phyloP scores from a whole-genome alignment of 768 basidiomycete genomes.

The Glaciozyma antarctica region DNA sequence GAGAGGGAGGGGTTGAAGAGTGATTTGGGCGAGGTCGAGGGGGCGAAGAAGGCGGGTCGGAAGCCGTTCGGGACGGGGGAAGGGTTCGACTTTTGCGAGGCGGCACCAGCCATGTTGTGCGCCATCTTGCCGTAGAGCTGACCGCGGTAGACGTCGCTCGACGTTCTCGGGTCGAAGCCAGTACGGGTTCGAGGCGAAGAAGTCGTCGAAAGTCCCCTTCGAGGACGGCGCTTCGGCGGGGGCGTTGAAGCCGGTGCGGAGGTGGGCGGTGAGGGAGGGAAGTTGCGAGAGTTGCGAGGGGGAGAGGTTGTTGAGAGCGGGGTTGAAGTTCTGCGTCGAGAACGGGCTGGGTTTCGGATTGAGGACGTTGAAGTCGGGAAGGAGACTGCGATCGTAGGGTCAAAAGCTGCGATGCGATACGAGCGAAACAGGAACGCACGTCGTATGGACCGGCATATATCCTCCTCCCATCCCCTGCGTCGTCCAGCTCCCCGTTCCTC shows the following conservation, averaged over 20 bases:
- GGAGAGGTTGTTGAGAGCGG: conserved; percentile 24
- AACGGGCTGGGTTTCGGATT: conserved; percentile 4
- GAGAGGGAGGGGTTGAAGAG: conserved; percentile 33
- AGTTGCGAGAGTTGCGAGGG: conserved; percentile 8
- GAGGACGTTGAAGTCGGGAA: conserved; percentile 25
- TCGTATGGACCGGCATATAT: conserved; percentile 28
- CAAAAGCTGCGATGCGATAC: background rate
- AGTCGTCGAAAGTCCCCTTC: conserved; percentile 23
- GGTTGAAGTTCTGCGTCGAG: conserved; percentile 26
- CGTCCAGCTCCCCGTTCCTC: conserved; percentile 11
- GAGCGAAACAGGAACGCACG: conserved; percentile 1
- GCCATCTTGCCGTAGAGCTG: conserved; percentile 35
- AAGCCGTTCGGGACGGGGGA: conserved; percentile 7
- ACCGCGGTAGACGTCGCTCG: conserved; percentile 29
- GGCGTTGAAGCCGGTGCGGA: background rate
- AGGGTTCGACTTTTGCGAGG: background rate
- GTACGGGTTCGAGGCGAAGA: conserved; percentile 35
- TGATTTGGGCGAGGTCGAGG: conserved; percentile 36
- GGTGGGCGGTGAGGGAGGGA: conserved; percentile 1
- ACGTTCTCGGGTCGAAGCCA: conserved; percentile 22
- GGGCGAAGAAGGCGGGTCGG: conserved; percentile 32
- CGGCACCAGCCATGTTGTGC: conserved; percentile 31
- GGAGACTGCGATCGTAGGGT: background rate
- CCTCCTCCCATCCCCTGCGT: conserved; percentile 14
- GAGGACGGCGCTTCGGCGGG: background rate